Conservation (phyloP, 225 moss, liverwort and hornwort species). For the Sphagnum tenellum region DNA sequence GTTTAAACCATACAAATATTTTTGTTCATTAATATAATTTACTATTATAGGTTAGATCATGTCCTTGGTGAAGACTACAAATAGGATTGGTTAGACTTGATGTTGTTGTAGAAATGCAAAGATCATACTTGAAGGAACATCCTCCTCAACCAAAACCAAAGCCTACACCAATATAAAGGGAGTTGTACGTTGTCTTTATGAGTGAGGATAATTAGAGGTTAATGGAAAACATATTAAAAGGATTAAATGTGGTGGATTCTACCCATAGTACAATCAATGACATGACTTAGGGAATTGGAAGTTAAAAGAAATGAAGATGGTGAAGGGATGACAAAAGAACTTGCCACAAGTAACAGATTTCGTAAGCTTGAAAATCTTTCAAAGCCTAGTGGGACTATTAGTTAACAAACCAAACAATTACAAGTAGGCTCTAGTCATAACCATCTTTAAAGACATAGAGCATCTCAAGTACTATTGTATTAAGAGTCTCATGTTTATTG, state of each 20-base stretch:
- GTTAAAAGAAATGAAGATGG: constrained; percentile 5
- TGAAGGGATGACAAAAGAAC: constrained; percentile 14
- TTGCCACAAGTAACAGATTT: constrained; percentile 5
- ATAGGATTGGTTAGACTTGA: constrained; percentile 57
- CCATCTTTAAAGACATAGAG: constrained; percentile 6
- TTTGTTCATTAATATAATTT: background rate
- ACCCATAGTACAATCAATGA: constrained; percentile 3
- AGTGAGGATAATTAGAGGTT: constrained; percentile 76
- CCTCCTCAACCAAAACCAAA: constrained; percentile 56
- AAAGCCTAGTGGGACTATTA: no score
- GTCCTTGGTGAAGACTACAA: constrained; percentile 66
- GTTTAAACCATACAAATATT: background rate
- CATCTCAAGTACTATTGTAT: constrained; percentile 6
- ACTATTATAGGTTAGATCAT: constrained; percentile 47
- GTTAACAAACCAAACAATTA: no score
- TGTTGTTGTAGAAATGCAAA: constrained; percentile 50
- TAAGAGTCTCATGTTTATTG: no score
- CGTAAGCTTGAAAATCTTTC: no score
- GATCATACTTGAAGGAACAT: constrained; percentile 54
- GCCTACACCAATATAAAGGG: constrained; percentile 38
- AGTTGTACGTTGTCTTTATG: constrained; percentile 76
- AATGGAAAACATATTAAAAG: constrained; percentile 62
- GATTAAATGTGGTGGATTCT: constrained; percentile 18
- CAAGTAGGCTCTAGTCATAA: background rate
- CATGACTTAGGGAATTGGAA: constrained; percentile 12